Base-by-base conservation (phyloP, 306 rosid genomes). In the Trifolium subterraneum region DNA sequence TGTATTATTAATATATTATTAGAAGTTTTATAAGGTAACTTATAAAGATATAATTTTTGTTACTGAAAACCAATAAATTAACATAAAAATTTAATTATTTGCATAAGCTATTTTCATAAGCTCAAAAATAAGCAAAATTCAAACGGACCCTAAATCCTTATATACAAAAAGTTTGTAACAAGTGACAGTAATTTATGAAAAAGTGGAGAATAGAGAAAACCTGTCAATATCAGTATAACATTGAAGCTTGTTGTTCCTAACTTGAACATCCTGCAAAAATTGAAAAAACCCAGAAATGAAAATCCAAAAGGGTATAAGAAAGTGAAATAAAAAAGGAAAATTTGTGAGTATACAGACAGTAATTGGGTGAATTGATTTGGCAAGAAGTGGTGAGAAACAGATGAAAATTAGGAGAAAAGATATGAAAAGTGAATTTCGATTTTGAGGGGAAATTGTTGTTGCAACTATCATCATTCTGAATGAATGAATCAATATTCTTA, bases 161-260 rank as follows among this genome's bases (percentile, higher is more conserved):
- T 8, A 11, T 1, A 3, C 48, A 42, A 42, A 13, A 42, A 42
- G 5, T 1, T 42, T 42, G 10, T 42, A 12, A 11, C 10, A 42
- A 42, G 48, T 42, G 4, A 10, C 5, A 36, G 15, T 42, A 42
- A 42, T 41, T 9, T 9, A 11, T 11, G 14, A 42, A 54, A 35
- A 58, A 68, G 64, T 25, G 39, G 18, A 16, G 15, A 70, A 19
- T 13, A 7, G 20, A 15, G 13, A 60, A 29, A 25, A 81, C 98
- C 97, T 86, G 72, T 93, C 97, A 42, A 93, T 87, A 75, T 93
- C 98, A 11, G 86, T 88, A 70, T 91, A 89, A 73, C 97, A 93
- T 68, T 93, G 92, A 82, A 83, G 80, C 82, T 88, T 93, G 88
- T 77, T 89, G 72, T 88, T 85, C 80, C 94, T 87, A 20, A 76